Evolutionary conservation across 768 basidiomycete species (phyloP), one percentile per base, ranked within the genome.

Genomic region (Auricularia sp.): DNA sequence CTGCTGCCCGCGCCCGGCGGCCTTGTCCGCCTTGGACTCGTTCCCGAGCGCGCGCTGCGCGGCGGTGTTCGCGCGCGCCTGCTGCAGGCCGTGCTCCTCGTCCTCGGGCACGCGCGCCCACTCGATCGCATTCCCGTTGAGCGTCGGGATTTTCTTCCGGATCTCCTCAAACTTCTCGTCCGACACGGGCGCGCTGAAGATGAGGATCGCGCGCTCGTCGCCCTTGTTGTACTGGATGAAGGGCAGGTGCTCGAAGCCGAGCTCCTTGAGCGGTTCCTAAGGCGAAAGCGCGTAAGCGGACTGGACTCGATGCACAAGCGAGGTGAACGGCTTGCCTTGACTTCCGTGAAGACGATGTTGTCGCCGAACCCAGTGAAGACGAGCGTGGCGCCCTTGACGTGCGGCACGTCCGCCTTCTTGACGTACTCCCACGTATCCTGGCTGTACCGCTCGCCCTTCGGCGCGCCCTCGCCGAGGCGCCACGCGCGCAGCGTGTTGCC

Each of bases 161-260:
- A 92, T 83, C 64, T 80, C 83, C n/a, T 78, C 76, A 51, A 90
- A 81, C 62, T 90, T 88, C 43, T 90, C 90, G 62, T 89, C 87
- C 14, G 83, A 78, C 61, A 93, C 76, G 1, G 79, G 77, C 70
- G 87, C 87, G 74, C 90, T 80, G 66, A 84, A 84, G 10, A 79
- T 80, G 35, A 83, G 76, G 18, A 83, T 73, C 4, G 84, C 83
- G 63, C 70, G 72, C 36, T 75, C 76, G 62, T 79, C 78, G 12
- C 81, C 83, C 39, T 76, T 75, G 34, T 73, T 72, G 68, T 78
- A 80, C 61, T 83, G 77, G 63, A 84, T 77, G 67, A 78, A 84
- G 0, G 81, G 82, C 36, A 73, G 71, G 2, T 77, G 78, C 6
- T 76, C 67, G 64, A 82, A 83, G n/a, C 77, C 56, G 23, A 35